These are phyloP conservation scores for Leccinum glutinopallens DNA, from an alignment of 1,284 basidiomycete species.

Conservation along the genomic window DNA sequence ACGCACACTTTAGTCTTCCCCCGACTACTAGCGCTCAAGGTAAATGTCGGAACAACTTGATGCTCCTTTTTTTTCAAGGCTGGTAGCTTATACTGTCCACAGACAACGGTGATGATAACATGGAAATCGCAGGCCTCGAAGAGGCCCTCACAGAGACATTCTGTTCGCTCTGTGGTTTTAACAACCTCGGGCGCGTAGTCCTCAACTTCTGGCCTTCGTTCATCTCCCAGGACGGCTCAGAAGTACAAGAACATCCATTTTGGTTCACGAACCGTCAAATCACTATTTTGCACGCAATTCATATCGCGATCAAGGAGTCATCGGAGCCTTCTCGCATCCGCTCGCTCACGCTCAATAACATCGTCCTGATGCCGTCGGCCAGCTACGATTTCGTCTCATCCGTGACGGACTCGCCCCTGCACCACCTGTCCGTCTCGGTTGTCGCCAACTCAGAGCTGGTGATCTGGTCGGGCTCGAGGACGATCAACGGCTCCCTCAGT, in stretches of 20 bases:
- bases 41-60: neutral
- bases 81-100: neutral
- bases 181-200: conserved; percentile 16
- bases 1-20: neutral
- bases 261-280: conserved; percentile 36
- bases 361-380: conserved; percentile 27
- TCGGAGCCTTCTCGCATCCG: conserved; percentile 21
- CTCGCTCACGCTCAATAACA: conserved; percentile 32
- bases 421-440: conserved; percentile 34
- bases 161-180: neutral
- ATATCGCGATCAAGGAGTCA: conserved; percentile 24
- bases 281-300: conserved; percentile 28
- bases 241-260: conserved; percentile 33
- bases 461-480: conserved; percentile 37
- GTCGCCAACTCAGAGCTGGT: conserved; percentile 34
- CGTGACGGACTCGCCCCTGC: conserved; percentile 28
- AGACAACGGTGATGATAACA: neutral
- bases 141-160: conserved; percentile 2
- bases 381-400: conserved; percentile 34
- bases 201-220: conserved; percentile 38
- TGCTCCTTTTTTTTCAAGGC: neutral
- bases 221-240: conserved; percentile 26
- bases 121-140: neutral
- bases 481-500: conserved; percentile 29
- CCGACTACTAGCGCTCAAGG: neutral